Conservation (phyloP, 306 rosid species). For the Glycine latifolia region DNA sequence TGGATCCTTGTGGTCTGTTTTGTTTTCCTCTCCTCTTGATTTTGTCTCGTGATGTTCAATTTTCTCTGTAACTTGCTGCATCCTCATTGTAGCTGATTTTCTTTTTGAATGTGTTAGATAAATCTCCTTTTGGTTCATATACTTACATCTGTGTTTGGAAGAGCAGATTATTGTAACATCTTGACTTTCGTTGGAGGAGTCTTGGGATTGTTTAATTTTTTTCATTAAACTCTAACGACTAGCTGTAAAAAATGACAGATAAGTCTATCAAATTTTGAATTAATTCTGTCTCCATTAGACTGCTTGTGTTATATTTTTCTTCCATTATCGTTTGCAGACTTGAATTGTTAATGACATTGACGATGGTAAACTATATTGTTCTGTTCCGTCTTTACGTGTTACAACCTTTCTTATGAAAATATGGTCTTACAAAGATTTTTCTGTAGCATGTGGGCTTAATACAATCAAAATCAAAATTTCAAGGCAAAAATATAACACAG, state of each 20-base stretch:
- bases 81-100: conserved; percentile 56
- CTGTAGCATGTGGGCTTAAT: conserved; percentile 2
- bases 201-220: conserved; percentile 10
- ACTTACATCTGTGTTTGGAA: conserved; percentile 37
- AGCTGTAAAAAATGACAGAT: neutral
- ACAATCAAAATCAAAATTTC: neutral
- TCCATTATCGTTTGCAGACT: too few species aligned
- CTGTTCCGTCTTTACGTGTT: neutral
- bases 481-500: neutral
- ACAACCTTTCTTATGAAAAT: conserved; percentile 1
- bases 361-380: neutral
- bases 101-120: conserved; percentile 35
- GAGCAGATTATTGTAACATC: conserved; percentile 13
- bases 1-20: conserved; percentile 50
- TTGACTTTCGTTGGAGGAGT: conserved; percentile 11
- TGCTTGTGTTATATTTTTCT: too few species aligned
- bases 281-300: too few species aligned
- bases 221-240: conserved; percentile 13
- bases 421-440: conserved; percentile 11
- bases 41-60: conserved; percentile 49
- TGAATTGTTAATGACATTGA: too few species aligned
- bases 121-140: conserved; percentile 39
- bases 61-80: conserved; percentile 49
- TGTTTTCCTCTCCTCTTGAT: conserved; percentile 26
- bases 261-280: neutral